These are phyloP conservation scores for Tricholoma flavovirens DNA, from an alignment of 768 basidiomycete species.

Conservation along the genomic window DNA sequence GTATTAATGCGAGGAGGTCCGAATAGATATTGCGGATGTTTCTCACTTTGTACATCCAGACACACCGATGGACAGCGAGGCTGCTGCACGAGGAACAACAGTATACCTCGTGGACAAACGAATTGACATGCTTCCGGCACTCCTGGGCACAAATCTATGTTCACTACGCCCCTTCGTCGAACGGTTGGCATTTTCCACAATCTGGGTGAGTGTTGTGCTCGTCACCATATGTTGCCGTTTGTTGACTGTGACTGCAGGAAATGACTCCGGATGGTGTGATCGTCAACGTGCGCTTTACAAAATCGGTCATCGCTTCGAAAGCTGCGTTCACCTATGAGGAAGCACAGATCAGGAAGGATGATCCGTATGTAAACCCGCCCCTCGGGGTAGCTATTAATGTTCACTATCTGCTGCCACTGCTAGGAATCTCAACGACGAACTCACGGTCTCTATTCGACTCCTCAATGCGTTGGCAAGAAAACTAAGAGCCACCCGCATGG, in stretches of 20 bases:
- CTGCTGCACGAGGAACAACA: slow-evolving; percentile 92
- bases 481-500: slow-evolving; percentile 82
- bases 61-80: slow-evolving; percentile 95
- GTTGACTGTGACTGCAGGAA: slow-evolving; percentile 50
- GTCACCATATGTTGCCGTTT: not conserved
- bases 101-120: slow-evolving; percentile 98
- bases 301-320: slow-evolving; percentile 96
- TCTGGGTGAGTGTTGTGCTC: slow-evolving; percentile 62
- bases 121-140: slow-evolving; percentile 93
- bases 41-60: slow-evolving; percentile 92
- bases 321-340: slow-evolving; percentile 96
- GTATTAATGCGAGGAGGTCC: not conserved
- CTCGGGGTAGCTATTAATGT: not conserved
- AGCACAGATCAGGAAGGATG: slow-evolving; percentile 90
- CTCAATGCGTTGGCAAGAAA: slow-evolving; percentile 84
- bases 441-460: slow-evolving; percentile 82
- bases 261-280: slow-evolving; percentile 85
- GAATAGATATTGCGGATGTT: slow-evolving; percentile 92
- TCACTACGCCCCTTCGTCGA: slow-evolving; percentile 91
- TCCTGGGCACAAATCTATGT: slow-evolving; percentile 94
- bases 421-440: slow-evolving; percentile 71
- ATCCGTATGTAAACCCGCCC: slow-evolving; percentile 51
- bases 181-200: slow-evolving; percentile 88
- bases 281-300: slow-evolving; percentile 84
- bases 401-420: not conserved